These are phyloP conservation scores for Perilla frutescens DNA, from an alignment of 257 asterid species.

Conservation along the genomic window DNA sequence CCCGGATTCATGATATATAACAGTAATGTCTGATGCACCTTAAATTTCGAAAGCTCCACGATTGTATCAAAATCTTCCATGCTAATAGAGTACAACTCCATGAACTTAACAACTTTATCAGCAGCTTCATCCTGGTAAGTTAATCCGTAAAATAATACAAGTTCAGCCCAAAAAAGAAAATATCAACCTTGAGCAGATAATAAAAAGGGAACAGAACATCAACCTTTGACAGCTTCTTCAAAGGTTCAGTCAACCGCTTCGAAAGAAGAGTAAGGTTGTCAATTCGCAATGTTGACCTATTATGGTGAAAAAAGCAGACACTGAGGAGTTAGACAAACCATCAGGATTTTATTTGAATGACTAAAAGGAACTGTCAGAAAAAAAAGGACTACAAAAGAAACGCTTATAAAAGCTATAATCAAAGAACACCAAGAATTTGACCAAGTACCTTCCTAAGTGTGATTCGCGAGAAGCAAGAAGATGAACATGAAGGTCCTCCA, in stretches of 20 bases:
- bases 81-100: conserved; percentile 88
- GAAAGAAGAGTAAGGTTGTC: conserved; percentile 74
- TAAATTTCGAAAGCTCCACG: conserved; percentile 81
- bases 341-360: conserved; percentile 14
- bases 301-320: conserved; percentile 25
- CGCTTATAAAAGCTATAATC: conserved; percentile 1
- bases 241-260: conserved; percentile 80
- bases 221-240: conserved; percentile 75
- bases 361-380: neutral
- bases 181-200: conserved; percentile 13
- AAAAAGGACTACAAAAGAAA: neutral
- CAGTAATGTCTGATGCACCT: conserved; percentile 52
- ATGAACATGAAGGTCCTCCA: conserved; percentile 95
- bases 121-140: conserved; percentile 89
- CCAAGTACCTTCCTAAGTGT: conserved; percentile 74
- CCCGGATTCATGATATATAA: neutral
- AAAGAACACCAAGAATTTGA: conserved; percentile 11
- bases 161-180: conserved; percentile 9
- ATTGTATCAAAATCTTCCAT: conserved; percentile 89
- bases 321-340: neutral
- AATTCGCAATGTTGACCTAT: conserved; percentile 80
- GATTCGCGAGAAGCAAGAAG: conserved; percentile 89
- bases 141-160: conserved; percentile 29
- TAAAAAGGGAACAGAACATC: conserved; percentile 21
- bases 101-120: conserved; percentile 78